Evolutionary conservation across 495 filamentous ascomycete species (phyloP).

Genomic region (Xylaria cubensis): DNA sequence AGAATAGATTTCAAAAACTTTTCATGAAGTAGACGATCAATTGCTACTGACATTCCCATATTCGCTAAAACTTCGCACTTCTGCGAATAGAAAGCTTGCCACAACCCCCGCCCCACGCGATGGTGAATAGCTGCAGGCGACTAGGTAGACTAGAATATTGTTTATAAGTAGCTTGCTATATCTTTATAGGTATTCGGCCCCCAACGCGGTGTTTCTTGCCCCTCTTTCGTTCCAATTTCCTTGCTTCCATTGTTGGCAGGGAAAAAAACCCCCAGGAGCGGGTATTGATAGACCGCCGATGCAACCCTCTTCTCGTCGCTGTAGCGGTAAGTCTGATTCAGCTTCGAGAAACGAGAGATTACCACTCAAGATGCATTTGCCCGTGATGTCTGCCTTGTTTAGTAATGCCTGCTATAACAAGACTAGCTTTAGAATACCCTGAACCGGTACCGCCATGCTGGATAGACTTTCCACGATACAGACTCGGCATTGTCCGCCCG

Average conservation of each 20-base stretch:
- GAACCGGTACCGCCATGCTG: slow-evolving; percentile 7
- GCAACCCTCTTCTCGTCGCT: not conserved
- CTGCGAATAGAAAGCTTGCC: not conserved
- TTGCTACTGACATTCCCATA: not conserved
- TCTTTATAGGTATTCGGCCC: not conserved
- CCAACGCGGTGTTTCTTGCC: slow-evolving; percentile 7
- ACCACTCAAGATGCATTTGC: not conserved
- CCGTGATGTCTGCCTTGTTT: not conserved
- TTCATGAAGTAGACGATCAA: not conserved
- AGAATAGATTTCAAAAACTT: not conserved
- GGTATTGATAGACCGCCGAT: not conserved
- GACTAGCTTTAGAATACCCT: not conserved
- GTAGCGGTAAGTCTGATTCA: not conserved
- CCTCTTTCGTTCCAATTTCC: not conserved
- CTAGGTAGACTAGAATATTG: not conserved
- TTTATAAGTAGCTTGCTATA: not conserved
- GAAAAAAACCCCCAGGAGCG: not conserved
- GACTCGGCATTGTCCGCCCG: slow-evolving; percentile 5
- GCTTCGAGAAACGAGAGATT: not conserved
- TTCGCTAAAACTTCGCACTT: not conserved
- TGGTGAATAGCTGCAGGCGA: not conserved
- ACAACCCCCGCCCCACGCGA: not conserved
- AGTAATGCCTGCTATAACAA: not conserved
- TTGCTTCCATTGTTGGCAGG: not conserved
- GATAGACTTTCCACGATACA: not conserved